Conservation (phyloP, 306 rosid species). For the Alnus glutinosa region DNA sequence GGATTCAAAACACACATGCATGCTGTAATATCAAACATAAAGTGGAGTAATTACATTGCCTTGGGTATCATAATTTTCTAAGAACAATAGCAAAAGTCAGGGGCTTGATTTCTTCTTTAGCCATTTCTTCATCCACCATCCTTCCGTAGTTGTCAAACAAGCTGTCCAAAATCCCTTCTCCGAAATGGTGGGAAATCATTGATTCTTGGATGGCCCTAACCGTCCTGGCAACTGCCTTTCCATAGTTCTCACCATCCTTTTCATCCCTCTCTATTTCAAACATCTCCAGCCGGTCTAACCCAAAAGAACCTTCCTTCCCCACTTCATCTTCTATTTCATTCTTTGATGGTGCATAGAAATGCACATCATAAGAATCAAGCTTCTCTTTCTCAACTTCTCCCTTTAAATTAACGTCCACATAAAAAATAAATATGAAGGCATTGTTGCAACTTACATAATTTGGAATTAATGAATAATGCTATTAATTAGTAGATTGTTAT, state of each 20-base stretch:
- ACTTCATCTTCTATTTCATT: conserved; percentile 76
- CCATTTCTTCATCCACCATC: conserved; percentile 58
- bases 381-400: conserved; percentile 69
- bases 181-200: conserved; percentile 74
- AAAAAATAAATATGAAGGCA: too few relatives aligned
- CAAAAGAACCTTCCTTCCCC: conserved; percentile 68
- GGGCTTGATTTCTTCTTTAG: conserved; percentile 60
- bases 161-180: conserved; percentile 61
- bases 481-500: too few relatives aligned
- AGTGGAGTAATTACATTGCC: conserved; percentile 1
- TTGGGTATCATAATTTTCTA: conserved; percentile 35
- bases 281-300: conserved; percentile 61
- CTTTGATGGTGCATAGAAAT: conserved; percentile 87
- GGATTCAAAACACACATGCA: background rate
- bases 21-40: background rate
- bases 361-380: conserved; percentile 80
- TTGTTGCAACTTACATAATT: background rate
- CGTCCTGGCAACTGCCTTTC: conserved; percentile 60
- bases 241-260: conserved; percentile 48
- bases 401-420: conserved; percentile 18
- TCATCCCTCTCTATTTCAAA: conserved; percentile 48
- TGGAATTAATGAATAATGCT: too few relatives aligned
- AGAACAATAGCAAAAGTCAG: conserved; percentile 63
- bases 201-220: conserved; percentile 91
- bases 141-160: conserved; percentile 62